Conservation (phyloP, 2,329 filamentous ascomycete genomes). For the Ceratocystis eucalypticola region DNA sequence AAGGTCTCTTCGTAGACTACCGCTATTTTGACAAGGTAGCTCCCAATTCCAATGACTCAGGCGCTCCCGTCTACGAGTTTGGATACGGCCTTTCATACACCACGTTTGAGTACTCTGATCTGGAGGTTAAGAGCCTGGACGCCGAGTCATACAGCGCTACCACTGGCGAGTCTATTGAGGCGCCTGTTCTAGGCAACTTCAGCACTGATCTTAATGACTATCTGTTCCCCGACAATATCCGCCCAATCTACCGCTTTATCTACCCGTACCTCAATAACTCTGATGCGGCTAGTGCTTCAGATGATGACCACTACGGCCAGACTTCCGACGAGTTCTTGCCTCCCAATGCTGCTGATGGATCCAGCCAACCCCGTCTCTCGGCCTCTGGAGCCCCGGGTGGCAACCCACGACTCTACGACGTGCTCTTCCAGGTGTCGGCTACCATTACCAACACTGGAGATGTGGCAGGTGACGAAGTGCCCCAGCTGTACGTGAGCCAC, state of each 20-base stretch:
- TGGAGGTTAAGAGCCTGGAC: conserved; percentile 40
- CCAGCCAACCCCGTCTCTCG: conserved; percentile 41
- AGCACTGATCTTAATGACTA: conserved; percentile 52
- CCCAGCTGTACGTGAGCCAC: conserved; percentile 67
- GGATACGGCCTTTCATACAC: conserved; percentile 72
- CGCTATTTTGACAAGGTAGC: conserved; percentile 57
- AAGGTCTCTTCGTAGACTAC: conserved; percentile 76
- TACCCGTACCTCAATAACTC: conserved; percentile 62
- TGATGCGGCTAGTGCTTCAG: conserved; percentile 40
- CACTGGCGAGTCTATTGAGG: conserved; percentile 46
- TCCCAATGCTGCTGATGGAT: conserved; percentile 39
- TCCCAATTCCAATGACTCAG: conserved; percentile 29
- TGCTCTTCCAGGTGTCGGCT: conserved; percentile 53
- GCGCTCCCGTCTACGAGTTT: conserved; percentile 65
- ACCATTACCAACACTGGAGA: conserved; percentile 59
- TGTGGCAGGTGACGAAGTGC: conserved; percentile 53
- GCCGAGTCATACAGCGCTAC: conserved; percentile 44
- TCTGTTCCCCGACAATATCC: conserved; percentile 49
- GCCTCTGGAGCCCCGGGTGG: conserved; percentile 46
- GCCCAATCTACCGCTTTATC: conserved; percentile 42
- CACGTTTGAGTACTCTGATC: conserved; percentile 59
- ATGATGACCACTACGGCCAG: conserved; percentile 46
- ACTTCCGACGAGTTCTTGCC: conserved; percentile 48
- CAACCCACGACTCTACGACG: conserved; percentile 52
- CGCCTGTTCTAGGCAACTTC: conserved; percentile 50